phyloP scores from a whole-genome alignment of 345 rosid genomes.

The Excoecaria agallocha region DNA sequence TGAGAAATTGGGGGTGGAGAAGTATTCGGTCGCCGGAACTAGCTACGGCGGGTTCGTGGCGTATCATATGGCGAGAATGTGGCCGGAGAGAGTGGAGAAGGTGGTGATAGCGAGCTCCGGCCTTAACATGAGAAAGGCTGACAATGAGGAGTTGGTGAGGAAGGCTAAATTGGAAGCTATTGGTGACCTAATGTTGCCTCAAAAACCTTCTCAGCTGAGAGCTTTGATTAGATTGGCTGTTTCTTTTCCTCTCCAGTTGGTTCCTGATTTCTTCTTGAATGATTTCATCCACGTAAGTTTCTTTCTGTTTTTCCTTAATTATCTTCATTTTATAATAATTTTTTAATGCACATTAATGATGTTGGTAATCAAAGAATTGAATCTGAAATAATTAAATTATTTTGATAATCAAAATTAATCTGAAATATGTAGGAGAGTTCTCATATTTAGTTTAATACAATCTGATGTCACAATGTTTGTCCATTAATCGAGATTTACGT shows the following conservation, averaged over 20 bases:
- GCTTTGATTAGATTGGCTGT: conserved; percentile 50
- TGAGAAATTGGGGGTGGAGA: conserved; percentile 43
- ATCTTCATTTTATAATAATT: too few relatives aligned
- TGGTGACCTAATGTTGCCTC: conserved; percentile 71
- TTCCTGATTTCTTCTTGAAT: conserved; percentile 61
- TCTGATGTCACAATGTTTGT: too few relatives aligned
- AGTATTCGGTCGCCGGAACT: conserved; percentile 62
- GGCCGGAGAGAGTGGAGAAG: conserved; percentile 68
- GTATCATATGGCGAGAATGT: conserved; percentile 68
- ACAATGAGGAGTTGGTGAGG: conserved; percentile 46
- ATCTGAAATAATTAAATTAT: too few relatives aligned
- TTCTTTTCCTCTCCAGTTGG: conserved; percentile 24
- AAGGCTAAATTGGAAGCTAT: conserved; percentile 45
- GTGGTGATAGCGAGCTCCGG: conserved; percentile 90
- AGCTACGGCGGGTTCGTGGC: conserved; percentile 95
- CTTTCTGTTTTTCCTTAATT: neutral
- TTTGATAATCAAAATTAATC: too few relatives aligned
- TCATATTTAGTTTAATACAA: too few relatives aligned
- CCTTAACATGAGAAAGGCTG: conserved; percentile 50
- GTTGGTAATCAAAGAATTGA: too few relatives aligned
- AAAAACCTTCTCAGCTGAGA: conserved; percentile 52
- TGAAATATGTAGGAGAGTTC: too few relatives aligned
- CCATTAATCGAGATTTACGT: too few relatives aligned
- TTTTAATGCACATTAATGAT: too few relatives aligned
- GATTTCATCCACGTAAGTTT: conserved; percentile 58